Evolutionary conservation across 2,329 filamentous ascomycete genomes (phyloP).

Genomic region (Sphaceloma murrayae): DNA sequence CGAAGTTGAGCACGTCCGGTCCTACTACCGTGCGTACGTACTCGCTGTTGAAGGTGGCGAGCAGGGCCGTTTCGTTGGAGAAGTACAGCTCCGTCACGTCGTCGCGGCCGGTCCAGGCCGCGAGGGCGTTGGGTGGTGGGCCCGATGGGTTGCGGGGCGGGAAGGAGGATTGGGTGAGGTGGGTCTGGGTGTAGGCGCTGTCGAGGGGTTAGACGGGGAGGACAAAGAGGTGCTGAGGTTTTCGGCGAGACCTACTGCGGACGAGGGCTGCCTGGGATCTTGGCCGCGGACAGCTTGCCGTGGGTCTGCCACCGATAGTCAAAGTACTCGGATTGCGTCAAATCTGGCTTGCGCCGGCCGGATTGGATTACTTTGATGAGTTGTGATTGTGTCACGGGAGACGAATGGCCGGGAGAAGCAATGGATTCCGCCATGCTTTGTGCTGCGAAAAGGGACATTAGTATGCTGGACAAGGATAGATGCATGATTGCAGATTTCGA

Average conservation of each 20-base stretch:
- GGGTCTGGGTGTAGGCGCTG: conserved; percentile 12
- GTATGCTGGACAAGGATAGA: no score
- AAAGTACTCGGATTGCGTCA: conserved; percentile 7
- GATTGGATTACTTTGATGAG: conserved; percentile 3
- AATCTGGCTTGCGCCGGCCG: conserved; percentile 5
- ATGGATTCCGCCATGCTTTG: no score
- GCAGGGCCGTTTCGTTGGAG: neutral
- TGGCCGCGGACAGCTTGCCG: neutral
- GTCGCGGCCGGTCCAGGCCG: conserved; percentile 2
- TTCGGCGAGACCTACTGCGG: neutral
- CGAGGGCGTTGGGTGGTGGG: neutral
- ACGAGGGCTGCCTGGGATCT: neutral
- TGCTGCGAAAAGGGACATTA: no score
- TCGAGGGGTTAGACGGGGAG: neutral
- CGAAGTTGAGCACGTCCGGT: conserved; percentile 3
- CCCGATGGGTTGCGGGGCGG: neutral
- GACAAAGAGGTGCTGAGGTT: neutral
- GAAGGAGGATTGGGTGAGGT: conserved; percentile 1
- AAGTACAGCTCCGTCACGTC: conserved; percentile 7
- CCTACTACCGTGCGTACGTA: conserved; percentile 2
- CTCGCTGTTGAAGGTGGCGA: neutral
- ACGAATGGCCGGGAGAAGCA: no score
- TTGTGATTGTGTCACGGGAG: neutral
- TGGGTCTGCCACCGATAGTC: conserved; percentile 1
- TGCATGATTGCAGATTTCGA: no score